Base-by-base conservation (phyloP, 257 asterid genomes). In the Mitragyna speciosa region DNA sequence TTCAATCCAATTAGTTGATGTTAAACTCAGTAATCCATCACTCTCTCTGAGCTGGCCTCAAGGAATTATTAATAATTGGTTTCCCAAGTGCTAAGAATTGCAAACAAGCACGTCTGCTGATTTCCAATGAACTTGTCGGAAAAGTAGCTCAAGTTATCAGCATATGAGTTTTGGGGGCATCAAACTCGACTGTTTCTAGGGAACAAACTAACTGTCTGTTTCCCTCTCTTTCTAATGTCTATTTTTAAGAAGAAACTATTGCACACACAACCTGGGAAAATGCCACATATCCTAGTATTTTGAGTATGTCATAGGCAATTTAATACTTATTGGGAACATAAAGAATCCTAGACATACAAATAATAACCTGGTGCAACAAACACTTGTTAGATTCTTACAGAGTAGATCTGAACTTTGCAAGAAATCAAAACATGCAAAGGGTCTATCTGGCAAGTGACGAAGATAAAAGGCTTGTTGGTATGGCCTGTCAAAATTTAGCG, bases 161-260 rank as follows among this genome's bases (percentile, higher is more conserved):
- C 48, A 71, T 36, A 70, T 31, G 47, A 79, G 81, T 82, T 82
- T 76, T 80, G 68, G 43, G 70, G 83, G 88, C 88, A 82, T 78
- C 81, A 85, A 85, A 80, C 80, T 83, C 84, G 85, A 87, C 84
- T 72, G 89, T 84, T 88, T 83, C 70, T 70, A 76, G 93, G 93
- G 89, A 83, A 84, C 96, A 87, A 81, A 61, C 79, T 77, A 72
- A 80, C 79, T 78, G 86, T 83, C 82, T 86, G 89, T 65, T 83
- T 84, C 88, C 87, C 76, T 77, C 72, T 80, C 73, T 74, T 83
- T 80, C 83, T 66, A 72, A 39, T 79, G 76, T 76, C 88, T 85
- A 77, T 78, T 14, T 78, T 76, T 82, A 64, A 59, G 75, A 76
- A 68, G 36, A 70, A 82, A 31, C 41, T 47, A 43, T 30, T 59